Base-by-base conservation (phyloP, 208 protist species). In the Trypanosoma avium region DNA sequence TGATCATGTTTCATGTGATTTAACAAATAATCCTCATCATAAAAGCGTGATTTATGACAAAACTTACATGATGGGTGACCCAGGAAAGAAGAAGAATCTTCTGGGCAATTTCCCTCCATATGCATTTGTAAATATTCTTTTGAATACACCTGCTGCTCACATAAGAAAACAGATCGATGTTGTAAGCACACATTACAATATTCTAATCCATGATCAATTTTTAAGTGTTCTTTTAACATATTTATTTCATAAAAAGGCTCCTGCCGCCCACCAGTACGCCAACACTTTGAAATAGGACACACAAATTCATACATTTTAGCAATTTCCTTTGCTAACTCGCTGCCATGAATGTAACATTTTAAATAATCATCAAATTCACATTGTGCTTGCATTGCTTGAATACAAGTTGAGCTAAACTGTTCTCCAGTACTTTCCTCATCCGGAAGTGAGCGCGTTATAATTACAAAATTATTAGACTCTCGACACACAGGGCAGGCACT, bases 1-100 rank as follows among this genome's bases (percentile, higher is more conserved):
- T 97, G 91, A 21, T 81, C 61, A n/a, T 87, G 60, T 55, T 80
- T 79, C 91, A 97, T 97, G 74, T 97, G 91, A 67, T 88, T 83
- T 8, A 94, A 64, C 40, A 97, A 63, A 33, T 81, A 65, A 65
- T 94, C 91, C 22, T 84, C 84, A 57, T 95, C 86, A 61, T 94
- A 94, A 64, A 93, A 92, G 54, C 64, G 66, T 26, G 50, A 29
- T 1, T 73, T 65, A 12, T 66, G 22, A 63, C 91, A 97, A 65
- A 97, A 97, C 35, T 64, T 70, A 64, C 91, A 97, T 19, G 58
- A 72, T 10, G 88, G 86, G 78, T 97, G 91, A 5, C 91, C 91
- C 17, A 80, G 82, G 64, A 97, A 97, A 33, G 86, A 81, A 13
- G 68, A 52, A 47, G 61, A 54, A 61, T 97, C 88, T 30, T 74